Percentiles rank a stretch among this genome's conserved stretches.
phyloP scores from a whole-genome alignment of 2,329 filamentous ascomycete species.

The Aureobasidium subglaciale region DNA sequence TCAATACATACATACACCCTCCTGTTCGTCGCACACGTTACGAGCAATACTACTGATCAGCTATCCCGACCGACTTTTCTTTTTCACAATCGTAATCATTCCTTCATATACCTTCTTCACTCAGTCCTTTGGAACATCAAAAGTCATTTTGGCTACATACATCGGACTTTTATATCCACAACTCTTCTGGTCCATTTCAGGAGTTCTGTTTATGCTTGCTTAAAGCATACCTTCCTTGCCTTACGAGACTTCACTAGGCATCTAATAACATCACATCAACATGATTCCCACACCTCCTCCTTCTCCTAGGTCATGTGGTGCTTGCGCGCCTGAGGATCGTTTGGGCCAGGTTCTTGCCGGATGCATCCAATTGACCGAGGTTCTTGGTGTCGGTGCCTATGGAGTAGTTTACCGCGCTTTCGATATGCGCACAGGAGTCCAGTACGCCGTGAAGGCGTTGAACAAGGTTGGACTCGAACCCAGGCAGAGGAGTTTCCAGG shows the following conservation, averaged over 20 bases:
- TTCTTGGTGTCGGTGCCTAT: constrained; percentile 90
- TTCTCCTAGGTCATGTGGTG: constrained; percentile 34
- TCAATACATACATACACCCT: constrained; percentile 14
- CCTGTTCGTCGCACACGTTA: constrained; percentile 10
- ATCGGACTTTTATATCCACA: constrained; percentile 7
- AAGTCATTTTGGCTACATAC: not conserved
- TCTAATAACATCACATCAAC: constrained; percentile 38
- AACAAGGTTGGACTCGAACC: constrained; percentile 89
- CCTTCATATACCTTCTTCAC: constrained; percentile 14
- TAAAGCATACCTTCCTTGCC: constrained; percentile 4
- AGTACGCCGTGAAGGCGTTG: constrained; percentile 93
- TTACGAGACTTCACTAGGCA: not conserved
- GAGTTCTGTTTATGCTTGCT: constrained; percentile 13
- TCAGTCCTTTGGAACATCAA: not conserved
- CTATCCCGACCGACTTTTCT: constrained; percentile 6
- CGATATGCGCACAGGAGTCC: constrained; percentile 71
- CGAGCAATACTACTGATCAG: constrained; percentile 2
- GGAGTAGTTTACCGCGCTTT: constrained; percentile 89
- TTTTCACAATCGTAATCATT: not conserved
- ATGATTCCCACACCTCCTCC: constrained; percentile 47
- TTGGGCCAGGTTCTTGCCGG: constrained; percentile 77
- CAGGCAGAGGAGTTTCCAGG: constrained; percentile 83
- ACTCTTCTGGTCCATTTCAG: not conserved
- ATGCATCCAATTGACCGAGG: constrained; percentile 72
- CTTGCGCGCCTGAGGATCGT: constrained; percentile 64